Conservation (phyloP, 2,329 filamentous ascomycete species). For the Chaetothyriales sp. region DNA sequence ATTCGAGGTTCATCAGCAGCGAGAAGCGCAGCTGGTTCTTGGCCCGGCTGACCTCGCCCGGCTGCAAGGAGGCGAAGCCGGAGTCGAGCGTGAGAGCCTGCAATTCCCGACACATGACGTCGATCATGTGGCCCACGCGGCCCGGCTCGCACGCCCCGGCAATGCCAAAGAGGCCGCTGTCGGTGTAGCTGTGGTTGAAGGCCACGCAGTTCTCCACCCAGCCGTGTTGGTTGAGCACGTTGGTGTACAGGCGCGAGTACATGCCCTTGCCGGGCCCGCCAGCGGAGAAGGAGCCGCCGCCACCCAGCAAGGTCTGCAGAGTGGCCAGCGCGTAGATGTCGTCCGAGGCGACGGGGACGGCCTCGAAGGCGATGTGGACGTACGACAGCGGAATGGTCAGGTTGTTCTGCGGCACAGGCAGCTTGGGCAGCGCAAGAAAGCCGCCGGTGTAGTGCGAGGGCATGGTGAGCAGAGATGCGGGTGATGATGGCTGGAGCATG, state of each 20-base stretch:
- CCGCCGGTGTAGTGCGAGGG: slow-evolving; percentile 84
- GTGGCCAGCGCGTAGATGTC: slow-evolving; percentile 96
- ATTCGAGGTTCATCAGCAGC: slow-evolving; percentile 94
- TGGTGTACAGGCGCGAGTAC: slow-evolving; percentile 96
- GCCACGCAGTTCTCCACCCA: slow-evolving; percentile 95
- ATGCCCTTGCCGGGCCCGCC: slow-evolving; percentile 97
- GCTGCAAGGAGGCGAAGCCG: slow-evolving; percentile 58
- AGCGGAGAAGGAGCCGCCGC: slow-evolving; percentile 90
- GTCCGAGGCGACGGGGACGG: slow-evolving; percentile 72
- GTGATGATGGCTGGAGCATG: slow-evolving; percentile 28
- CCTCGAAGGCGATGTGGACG: slow-evolving; percentile 92
- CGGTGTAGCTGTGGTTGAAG: slow-evolving; percentile 96
- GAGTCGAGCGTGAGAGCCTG: slow-evolving; percentile 61
- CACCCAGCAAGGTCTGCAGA: slow-evolving; percentile 86
- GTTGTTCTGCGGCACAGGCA: slow-evolving; percentile 65
- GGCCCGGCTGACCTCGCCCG: slow-evolving; percentile 71
- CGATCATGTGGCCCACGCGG: slow-evolving; percentile 69
- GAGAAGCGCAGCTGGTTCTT: slow-evolving; percentile 92
- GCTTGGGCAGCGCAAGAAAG: slow-evolving; percentile 70
- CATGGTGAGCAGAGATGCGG: slow-evolving; percentile 44
- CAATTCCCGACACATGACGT: slow-evolving; percentile 88
- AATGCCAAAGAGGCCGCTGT: slow-evolving; percentile 91
- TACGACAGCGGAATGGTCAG: slow-evolving; percentile 71
- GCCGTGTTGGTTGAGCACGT: slow-evolving; percentile 91
- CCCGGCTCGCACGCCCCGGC: slow-evolving; percentile 70